Conservation (phyloP, 2,329 filamentous ascomycete species). For the Pseudogymnoascus sp. region DNA sequence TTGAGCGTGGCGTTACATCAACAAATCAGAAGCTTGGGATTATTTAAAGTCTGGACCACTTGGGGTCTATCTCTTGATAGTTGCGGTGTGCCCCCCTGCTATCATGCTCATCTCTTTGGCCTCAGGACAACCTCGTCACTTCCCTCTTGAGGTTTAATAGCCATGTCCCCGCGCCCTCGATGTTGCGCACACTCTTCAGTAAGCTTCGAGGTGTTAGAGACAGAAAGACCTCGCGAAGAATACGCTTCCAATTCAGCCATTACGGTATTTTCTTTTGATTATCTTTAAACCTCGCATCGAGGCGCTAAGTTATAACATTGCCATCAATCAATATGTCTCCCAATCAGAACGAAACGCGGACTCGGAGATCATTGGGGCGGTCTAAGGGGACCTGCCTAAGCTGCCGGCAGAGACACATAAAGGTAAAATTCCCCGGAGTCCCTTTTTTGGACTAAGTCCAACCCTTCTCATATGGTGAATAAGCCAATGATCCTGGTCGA, state of each 20-base stretch:
- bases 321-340: neutral
- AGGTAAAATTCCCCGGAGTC: neutral
- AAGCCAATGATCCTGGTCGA: neutral
- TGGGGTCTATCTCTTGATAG: neutral
- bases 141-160: conserved; percentile 8
- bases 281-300: neutral
- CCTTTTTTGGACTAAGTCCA: neutral
- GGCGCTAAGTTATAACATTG: neutral
- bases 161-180: neutral
- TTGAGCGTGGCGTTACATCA: neutral
- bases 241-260: neutral
- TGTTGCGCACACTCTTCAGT: neutral
- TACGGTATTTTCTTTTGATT: neutral
- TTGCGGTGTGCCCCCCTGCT: neutral
- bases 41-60: neutral
- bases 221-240: neutral
- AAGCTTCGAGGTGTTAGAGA: neutral
- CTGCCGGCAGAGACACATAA: conserved; percentile 2
- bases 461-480: neutral
- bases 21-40: neutral
- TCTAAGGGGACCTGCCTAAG: neutral
- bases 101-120: neutral
- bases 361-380: neutral
- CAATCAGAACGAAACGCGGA: neutral
- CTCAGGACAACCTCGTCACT: neutral